phyloP scores from a whole-genome alignment of 2,329 filamentous ascomycete species.

The Hortaea werneckii region DNA sequence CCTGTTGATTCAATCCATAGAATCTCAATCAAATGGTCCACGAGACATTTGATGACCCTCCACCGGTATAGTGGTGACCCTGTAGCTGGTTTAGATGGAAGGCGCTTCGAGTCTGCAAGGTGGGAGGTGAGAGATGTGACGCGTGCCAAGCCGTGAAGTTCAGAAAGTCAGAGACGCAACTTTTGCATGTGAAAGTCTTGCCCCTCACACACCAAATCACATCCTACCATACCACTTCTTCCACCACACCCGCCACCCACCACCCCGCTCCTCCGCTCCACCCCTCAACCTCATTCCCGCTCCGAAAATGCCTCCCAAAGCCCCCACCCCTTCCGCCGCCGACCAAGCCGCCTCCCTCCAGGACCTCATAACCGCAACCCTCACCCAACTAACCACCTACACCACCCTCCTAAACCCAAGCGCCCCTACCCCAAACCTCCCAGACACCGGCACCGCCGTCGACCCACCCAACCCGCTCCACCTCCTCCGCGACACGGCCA shows the following conservation, averaged over 20 bases:
- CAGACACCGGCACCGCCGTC: constrained; percentile 13
- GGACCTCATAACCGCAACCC: constrained; percentile 21
- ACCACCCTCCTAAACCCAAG: constrained; percentile 15
- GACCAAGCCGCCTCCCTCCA: constrained; percentile 18
- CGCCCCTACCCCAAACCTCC: constrained; percentile 7
- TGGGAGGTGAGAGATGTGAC: too few relatives aligned
- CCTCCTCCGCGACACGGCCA: constrained; percentile 61
- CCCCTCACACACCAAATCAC: neutral
- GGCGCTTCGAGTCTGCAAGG: too few relatives aligned
- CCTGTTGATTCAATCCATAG: neutral
- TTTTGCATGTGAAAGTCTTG: constrained; percentile 2
- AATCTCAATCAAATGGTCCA: neutral
- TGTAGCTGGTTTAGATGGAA: too few relatives aligned
- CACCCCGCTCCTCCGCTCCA: too few relatives aligned
- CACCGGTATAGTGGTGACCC: too few relatives aligned
- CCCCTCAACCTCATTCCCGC: too few relatives aligned
- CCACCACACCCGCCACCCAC: too few relatives aligned
- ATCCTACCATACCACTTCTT: neutral
- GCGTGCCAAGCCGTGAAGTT: too few relatives aligned
- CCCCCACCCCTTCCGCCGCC: constrained; percentile 7
- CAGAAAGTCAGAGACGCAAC: too few relatives aligned
- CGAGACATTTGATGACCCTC: too few relatives aligned
- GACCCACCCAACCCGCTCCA: constrained; percentile 47
- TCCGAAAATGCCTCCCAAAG: too few relatives aligned
- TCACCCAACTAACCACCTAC: constrained; percentile 24